Conservation (phyloP, 2,329 filamentous ascomycete species). For the Chaetomium sp. region DNA sequence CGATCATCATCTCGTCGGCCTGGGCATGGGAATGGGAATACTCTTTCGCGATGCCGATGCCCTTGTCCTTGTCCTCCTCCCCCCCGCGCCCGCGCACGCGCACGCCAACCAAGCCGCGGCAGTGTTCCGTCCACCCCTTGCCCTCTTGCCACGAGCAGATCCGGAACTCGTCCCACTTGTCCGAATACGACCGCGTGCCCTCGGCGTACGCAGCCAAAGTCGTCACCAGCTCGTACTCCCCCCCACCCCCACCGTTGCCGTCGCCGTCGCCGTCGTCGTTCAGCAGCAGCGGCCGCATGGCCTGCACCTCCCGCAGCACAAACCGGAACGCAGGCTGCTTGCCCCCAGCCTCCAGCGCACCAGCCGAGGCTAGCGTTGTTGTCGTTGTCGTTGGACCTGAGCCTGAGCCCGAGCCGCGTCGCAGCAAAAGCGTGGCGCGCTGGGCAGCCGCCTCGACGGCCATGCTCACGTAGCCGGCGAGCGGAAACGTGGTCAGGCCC, state of each 20-base stretch:
- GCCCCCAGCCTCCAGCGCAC: no score
- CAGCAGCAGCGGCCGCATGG: neutral
- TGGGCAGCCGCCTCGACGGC: neutral
- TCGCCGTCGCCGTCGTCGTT: neutral
- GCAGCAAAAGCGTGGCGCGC: no score
- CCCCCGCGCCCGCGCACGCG: no score
- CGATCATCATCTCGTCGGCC: no score
- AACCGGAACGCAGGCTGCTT: neutral
- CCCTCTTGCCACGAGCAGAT: neutral
- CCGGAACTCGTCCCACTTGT: neutral
- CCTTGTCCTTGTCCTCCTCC: no score
- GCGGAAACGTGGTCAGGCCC: neutral
- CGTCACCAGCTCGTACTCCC: neutral
- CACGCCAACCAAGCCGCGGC: neutral
- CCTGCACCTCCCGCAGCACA: neutral
- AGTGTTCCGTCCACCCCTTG: slow-evolving; percentile 1
- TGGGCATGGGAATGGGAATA: no score
- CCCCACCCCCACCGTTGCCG: no score
- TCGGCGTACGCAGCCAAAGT: neutral
- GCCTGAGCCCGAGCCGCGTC: no score
- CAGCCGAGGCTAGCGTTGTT: no score
- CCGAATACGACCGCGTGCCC: neutral
- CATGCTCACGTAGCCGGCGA: neutral
- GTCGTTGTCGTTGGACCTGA: no score
- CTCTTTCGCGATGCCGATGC: no score